These are phyloP conservation scores for Pseudogymnoascus sp. DNA, from an alignment of 2,329 filamentous ascomycete species.

Conservation along the genomic window DNA sequence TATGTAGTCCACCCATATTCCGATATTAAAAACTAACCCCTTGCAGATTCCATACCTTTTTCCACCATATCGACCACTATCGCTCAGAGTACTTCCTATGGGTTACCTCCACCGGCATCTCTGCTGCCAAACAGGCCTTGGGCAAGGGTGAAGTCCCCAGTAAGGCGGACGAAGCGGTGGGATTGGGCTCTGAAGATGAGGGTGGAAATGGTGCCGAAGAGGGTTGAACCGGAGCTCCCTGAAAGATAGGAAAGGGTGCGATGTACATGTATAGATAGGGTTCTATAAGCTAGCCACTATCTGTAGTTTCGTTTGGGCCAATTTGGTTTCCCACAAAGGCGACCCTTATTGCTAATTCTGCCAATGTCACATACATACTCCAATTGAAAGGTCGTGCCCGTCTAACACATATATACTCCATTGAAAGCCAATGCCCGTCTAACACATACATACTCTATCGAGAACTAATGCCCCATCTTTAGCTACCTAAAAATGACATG, in stretches of 20 bases:
- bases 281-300: neutral
- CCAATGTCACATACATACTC: neutral
- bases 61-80: slow-evolving; percentile 73
- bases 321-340: neutral
- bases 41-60: slow-evolving; percentile 66
- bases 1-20: slow-evolving; percentile 40
- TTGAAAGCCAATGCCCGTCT: neutral
- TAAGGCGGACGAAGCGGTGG: neutral
- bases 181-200: neutral
- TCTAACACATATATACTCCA: neutral
- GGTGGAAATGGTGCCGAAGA: neutral
- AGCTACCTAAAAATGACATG: neutral
- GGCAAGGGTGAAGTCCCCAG: slow-evolving; percentile 34
- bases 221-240: neutral
- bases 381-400: neutral
- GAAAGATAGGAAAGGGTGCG: neutral
- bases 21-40: slow-evolving; percentile 19
- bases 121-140: slow-evolving; percentile 47
- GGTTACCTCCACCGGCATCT: slow-evolving; percentile 62
- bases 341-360: neutral
- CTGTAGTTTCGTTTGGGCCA: neutral
- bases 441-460: neutral
- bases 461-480: neutral
- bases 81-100: slow-evolving; percentile 67
- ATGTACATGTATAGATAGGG: neutral